phyloP scores from a whole-genome alignment of 768 basidiomycete genomes.

The Serendipita indica region DNA sequence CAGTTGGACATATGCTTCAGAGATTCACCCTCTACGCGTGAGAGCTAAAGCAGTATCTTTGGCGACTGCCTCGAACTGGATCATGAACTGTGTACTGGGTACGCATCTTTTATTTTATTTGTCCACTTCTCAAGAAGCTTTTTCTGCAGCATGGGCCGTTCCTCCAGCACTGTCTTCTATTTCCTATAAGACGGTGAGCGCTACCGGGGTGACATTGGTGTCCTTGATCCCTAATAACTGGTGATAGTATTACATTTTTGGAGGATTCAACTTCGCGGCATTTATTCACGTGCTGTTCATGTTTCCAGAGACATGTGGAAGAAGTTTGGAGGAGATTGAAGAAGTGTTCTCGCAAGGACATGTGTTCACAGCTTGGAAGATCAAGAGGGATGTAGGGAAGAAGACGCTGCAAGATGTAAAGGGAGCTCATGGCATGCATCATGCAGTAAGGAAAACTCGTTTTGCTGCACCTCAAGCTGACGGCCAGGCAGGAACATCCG shows the following conservation, averaged over 20 bases:
- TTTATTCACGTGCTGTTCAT: slow-evolving; percentile 62
- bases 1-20: slow-evolving; percentile 39
- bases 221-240: neutral
- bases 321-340: slow-evolving; percentile 66
- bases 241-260: slow-evolving; percentile 11
- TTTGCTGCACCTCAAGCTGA: no score
- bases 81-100: slow-evolving; percentile 10
- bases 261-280: slow-evolving; percentile 54
- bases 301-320: slow-evolving; percentile 63
- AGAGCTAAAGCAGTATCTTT: slow-evolving; percentile 45
- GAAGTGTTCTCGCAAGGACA: slow-evolving; percentile 60
- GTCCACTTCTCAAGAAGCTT: slow-evolving; percentile 16
- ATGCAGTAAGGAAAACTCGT: no score
- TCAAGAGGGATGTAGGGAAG: slow-evolving; percentile 14
- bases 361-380: slow-evolving; percentile 52
- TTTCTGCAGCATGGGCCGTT: slow-evolving; percentile 68
- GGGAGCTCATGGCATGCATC: neutral
- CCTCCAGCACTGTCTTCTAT: slow-evolving; percentile 53
- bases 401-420: slow-evolving; percentile 10
- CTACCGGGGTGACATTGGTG: slow-evolving; percentile 15
- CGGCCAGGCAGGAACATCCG: neutral
- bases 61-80: slow-evolving; percentile 23
- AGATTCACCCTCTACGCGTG: slow-evolving; percentile 25
- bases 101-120: slow-evolving; percentile 11
- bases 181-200: slow-evolving; percentile 32